Conservation (phyloP, 371 early-diverging fungal genomes). For the Mortierella sp. region DNA sequence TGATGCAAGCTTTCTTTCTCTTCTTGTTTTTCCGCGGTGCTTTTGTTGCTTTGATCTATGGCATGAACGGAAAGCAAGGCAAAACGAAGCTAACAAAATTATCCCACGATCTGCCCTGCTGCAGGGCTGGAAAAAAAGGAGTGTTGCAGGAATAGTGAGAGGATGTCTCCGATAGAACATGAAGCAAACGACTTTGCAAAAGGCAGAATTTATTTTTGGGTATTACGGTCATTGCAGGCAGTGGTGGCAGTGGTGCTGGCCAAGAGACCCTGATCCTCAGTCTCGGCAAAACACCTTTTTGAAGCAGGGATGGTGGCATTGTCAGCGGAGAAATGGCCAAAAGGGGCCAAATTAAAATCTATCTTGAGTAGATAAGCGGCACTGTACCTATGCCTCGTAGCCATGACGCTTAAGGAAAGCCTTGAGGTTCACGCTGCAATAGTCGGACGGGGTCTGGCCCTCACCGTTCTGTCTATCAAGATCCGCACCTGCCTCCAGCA, state of each 20-base stretch:
- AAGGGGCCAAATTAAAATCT: neutral
- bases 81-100: neutral
- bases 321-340: neutral
- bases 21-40: neutral
- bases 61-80: neutral
- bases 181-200: neutral
- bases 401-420: conserved; percentile 46
- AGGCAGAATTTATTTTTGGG: neutral
- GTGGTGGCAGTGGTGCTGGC: neutral
- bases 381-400: conserved; percentile 21
- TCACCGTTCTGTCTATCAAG: conserved; percentile 62
- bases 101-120: conserved; percentile 8
- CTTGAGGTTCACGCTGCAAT: conserved; percentile 38
- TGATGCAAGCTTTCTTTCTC: neutral
- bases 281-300: neutral
- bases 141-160: neutral
- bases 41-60: neutral
- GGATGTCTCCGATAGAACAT: neutral
- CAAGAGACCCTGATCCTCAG: neutral
- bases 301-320: neutral
- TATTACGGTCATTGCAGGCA: neutral
- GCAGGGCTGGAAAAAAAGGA: neutral
- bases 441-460: conserved; percentile 63
- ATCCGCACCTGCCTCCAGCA: conserved; percentile 66
- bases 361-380: neutral